These are phyloP conservation scores for Arthrobotrys sphaeroides DNA, from an alignment of 2,329 filamentous ascomycete genomes.

Conservation along the genomic window DNA sequence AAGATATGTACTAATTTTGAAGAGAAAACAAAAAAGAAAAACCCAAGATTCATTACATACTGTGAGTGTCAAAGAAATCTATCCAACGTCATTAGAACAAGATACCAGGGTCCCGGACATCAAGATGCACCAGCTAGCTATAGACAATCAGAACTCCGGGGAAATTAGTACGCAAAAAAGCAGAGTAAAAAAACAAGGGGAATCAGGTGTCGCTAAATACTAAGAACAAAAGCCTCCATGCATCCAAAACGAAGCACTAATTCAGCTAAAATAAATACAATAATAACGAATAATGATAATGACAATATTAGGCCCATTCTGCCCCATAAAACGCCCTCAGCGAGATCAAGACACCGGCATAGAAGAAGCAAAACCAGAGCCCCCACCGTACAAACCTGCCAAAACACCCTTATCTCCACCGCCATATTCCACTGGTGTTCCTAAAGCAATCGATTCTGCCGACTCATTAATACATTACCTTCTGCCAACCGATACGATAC, in stretches of 20 bases:
- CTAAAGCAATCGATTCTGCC: not conserved
- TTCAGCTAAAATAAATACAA: not conserved
- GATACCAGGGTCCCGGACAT: not conserved
- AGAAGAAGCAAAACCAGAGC: constrained; percentile 8
- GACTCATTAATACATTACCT: constrained; percentile 51
- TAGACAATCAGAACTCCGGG: constrained; percentile 15
- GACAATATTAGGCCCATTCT: constrained; percentile 53
- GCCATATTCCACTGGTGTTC: constrained; percentile 15
- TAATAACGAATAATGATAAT: constrained; percentile 1
- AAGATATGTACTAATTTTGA: no score
- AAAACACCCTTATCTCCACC: constrained; percentile 12
- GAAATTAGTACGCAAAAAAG: no score
- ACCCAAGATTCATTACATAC: constrained; percentile 55
- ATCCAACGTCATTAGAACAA: constrained; percentile 25
- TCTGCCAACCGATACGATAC: constrained; percentile 50
- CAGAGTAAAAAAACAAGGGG: constrained; percentile 4
- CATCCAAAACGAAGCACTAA: not conserved
- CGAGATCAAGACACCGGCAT: constrained; percentile 8
- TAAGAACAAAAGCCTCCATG: constrained; percentile 11
- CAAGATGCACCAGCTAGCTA: not conserved
- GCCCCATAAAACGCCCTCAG: constrained; percentile 53
- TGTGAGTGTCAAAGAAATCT: constrained; percentile 47
- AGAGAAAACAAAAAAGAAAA: constrained; percentile 49
- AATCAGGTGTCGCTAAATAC: constrained; percentile 15
- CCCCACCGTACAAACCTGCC: constrained; percentile 31